A percentile compares a stretch with the other conserved stretches of the same genome.
Evolutionary conservation across 345 rosid species (phyloP).

Genomic region (Erucastrum elatum): DNA sequence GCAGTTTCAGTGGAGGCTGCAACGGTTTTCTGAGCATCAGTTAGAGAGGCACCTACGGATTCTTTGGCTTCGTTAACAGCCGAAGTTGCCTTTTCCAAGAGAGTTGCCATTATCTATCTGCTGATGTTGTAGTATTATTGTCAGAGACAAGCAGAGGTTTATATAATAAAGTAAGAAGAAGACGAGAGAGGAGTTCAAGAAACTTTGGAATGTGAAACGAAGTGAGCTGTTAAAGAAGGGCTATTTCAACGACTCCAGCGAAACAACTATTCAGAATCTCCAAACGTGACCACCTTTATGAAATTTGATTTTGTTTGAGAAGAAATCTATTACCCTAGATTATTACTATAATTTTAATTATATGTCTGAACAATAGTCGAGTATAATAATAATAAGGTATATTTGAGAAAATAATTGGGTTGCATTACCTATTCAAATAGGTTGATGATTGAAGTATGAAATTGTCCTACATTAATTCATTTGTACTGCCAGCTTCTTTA

Average conservation of each 20-base stretch:
- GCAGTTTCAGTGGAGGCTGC: constrained; percentile 24
- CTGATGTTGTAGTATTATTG: constrained; percentile 10
- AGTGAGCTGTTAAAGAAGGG: constrained; percentile 40
- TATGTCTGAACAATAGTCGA: background rate
- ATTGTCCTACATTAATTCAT: constrained; percentile 11
- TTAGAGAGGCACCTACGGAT: constrained; percentile 17
- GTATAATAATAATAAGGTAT: constrained; percentile 8
- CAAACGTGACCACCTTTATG: constrained; percentile 41
- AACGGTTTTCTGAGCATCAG: constrained; percentile 29
- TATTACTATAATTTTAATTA: background rate
- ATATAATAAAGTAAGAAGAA: constrained; percentile 14
- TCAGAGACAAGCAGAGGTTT: constrained; percentile 25
- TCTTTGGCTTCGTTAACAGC: constrained; percentile 29
- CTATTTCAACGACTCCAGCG: constrained; percentile 40
- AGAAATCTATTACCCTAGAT: constrained; percentile 7
- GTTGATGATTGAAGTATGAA: constrained; percentile 17
- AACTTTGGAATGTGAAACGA: constrained; percentile 33
- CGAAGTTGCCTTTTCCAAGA: constrained; percentile 27
- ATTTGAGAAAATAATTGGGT: constrained; percentile 27
- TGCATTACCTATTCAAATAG: constrained; percentile 20
- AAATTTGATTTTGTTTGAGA: constrained; percentile 14
- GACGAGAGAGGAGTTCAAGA: constrained; percentile 24
- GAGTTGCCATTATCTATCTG: constrained; percentile 19
- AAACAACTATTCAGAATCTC: constrained; percentile 25
- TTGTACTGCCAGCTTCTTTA: constrained; percentile 35